phyloP scores from a whole-genome alignment of 176 grass and related monocot species.

The Oryza rufipogon region DNA sequence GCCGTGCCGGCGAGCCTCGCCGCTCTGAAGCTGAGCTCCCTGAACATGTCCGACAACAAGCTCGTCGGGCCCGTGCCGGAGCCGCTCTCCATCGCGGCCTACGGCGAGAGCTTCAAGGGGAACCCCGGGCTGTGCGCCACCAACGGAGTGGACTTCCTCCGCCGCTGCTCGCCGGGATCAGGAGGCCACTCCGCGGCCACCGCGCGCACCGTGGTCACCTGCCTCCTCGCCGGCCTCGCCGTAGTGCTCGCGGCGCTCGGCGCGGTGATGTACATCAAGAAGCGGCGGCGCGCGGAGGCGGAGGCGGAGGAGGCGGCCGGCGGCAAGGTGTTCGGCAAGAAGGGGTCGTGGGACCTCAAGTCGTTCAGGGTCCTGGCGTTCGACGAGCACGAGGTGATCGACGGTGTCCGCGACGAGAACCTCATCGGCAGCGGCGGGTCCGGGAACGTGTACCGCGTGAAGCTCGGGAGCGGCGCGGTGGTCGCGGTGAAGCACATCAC shows the following conservation, averaged over 20 bases:
- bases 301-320: neutral
- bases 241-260: slow-evolving; percentile 56
- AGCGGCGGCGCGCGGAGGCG: slow-evolving; percentile 26
- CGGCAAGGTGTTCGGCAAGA: slow-evolving; percentile 52
- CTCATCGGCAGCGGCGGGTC: slow-evolving; percentile 89
- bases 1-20: slow-evolving; percentile 66
- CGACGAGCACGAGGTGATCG: slow-evolving; percentile 77
- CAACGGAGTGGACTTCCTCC: slow-evolving; percentile 47
- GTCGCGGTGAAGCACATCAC: slow-evolving; percentile 92
- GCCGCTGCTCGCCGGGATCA: slow-evolving; percentile 27
- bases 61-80: slow-evolving; percentile 62
- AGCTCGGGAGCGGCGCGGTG: slow-evolving; percentile 49
- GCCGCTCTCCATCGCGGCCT: slow-evolving; percentile 65
- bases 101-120: slow-evolving; percentile 61
- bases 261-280: slow-evolving; percentile 53
- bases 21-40: slow-evolving; percentile 59
- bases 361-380: slow-evolving; percentile 77
- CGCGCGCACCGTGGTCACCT: slow-evolving; percentile 53
- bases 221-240: slow-evolving; percentile 45
- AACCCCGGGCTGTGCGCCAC: slow-evolving; percentile 72
- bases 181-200: slow-evolving; percentile 3
- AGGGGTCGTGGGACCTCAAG: slow-evolving; percentile 75
- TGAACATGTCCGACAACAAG: slow-evolving; percentile 66
- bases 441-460: slow-evolving; percentile 85
- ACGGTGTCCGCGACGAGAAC: slow-evolving; percentile 70